Conservation (phyloP, 192 early-diverging fungal genomes). For the Jimgerdemannia lactiflua region DNA sequence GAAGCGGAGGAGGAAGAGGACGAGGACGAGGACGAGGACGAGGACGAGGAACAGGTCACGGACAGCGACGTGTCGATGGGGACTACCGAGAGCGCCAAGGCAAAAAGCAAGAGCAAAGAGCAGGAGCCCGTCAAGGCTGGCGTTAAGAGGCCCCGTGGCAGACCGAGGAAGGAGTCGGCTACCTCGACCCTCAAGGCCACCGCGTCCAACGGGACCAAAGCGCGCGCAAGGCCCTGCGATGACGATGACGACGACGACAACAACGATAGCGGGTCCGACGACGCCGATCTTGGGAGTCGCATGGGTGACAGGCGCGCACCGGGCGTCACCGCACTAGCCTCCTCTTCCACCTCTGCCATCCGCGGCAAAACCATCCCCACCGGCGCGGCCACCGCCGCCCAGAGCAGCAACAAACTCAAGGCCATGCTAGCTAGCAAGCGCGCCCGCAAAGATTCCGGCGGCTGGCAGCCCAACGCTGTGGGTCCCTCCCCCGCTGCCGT, state of each 20-base stretch:
- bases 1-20: slow-evolving; percentile 15
- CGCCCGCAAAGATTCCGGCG: neutral
- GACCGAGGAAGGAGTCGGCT: neutral
- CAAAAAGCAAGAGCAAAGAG: neutral
- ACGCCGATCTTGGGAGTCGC: neutral
- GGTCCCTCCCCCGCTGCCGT: too few relatives aligned
- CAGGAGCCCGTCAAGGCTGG: neutral
- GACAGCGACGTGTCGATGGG: slow-evolving; percentile 5
- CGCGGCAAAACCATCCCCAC: neutral
- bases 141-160: neutral
- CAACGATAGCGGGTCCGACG: neutral
- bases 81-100: neutral
- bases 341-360: neutral
- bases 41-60: slow-evolving; percentile 10
- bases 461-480: too few relatives aligned
- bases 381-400: too few relatives aligned
- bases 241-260: neutral
- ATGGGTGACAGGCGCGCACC: neutral
- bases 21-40: slow-evolving; percentile 9
- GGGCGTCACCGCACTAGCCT: too few relatives aligned
- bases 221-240: too few relatives aligned
- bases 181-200: too few relatives aligned
- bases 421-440: neutral
- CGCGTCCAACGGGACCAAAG: too few relatives aligned
- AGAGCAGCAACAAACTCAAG: neutral